These are phyloP conservation scores for Amanita inopinata DNA, from an alignment of 768 basidiomycete species.

Conservation along the genomic window DNA sequence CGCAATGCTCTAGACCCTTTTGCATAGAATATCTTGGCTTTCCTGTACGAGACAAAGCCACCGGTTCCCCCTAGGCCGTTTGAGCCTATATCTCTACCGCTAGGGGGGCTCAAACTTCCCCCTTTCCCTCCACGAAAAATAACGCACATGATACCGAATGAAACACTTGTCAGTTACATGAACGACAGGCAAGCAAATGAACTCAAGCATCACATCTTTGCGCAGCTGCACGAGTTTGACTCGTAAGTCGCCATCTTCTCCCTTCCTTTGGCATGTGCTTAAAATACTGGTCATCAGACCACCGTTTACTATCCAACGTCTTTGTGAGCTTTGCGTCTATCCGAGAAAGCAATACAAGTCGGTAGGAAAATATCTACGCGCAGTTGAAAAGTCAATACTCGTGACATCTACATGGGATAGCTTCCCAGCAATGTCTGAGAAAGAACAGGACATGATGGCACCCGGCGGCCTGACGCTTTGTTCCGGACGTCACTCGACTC, in stretches of 20 bases:
- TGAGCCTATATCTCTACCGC: constrained; percentile 30
- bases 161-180: constrained; percentile 50
- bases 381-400: constrained; percentile 71
- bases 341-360: constrained; percentile 67
- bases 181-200: constrained; percentile 49
- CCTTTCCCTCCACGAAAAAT: constrained; percentile 60
- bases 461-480: constrained; percentile 34
- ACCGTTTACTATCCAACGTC: constrained; percentile 85
- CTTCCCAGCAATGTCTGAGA: constrained; percentile 46
- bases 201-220: constrained; percentile 46
- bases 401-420: constrained; percentile 75
- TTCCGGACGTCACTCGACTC: constrained; percentile 42
- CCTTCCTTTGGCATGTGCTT: background rate
- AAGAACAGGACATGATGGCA: constrained; percentile 26
- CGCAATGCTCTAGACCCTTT: background rate
- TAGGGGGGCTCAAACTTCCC: constrained; percentile 59
- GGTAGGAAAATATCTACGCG: constrained; percentile 82
- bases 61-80: constrained; percentile 30
- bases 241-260: constrained; percentile 34
- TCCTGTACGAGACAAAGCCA: constrained; percentile 31
- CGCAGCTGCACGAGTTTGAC: constrained; percentile 66
- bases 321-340: constrained; percentile 70
- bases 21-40: constrained; percentile 39
- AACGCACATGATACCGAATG: constrained; percentile 38
- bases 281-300: constrained; percentile 30